A percentile compares a stretch with the other conserved stretches of the same genome.
These are phyloP conservation scores for Avicennia marina DNA, from an alignment of 257 asterid genomes.

Conservation along the genomic window DNA sequence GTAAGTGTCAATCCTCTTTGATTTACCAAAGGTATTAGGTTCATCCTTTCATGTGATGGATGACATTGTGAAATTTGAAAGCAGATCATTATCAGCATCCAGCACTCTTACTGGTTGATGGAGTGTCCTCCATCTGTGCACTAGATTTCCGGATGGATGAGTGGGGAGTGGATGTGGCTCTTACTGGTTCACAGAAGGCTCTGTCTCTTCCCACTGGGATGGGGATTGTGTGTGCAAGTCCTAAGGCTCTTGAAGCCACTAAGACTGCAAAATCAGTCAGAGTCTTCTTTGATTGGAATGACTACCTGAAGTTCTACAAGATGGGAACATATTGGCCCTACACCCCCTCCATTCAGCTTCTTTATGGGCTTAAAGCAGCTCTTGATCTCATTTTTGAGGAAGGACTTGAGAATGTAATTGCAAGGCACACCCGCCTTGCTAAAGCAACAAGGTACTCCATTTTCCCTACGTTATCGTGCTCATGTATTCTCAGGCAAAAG, in stretches of 20 bases:
- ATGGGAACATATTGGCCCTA: slow-evolving; percentile 98
- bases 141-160: slow-evolving; percentile 99
- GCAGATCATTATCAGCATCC: slow-evolving; percentile 94
- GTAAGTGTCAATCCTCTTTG: slow-evolving; percentile 29
- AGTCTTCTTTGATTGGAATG: slow-evolving; percentile 97
- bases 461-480: too few species aligned
- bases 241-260: slow-evolving; percentile 86
- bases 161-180: slow-evolving; percentile 97
- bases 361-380: slow-evolving; percentile 83
- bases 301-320: slow-evolving; percentile 87
- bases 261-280: slow-evolving; percentile 85
- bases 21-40: too few species aligned
- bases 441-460: slow-evolving; percentile 76
- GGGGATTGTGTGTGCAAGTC: slow-evolving; percentile 95
- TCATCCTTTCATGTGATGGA: too few species aligned
- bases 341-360: slow-evolving; percentile 95
- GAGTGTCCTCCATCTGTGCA: slow-evolving; percentile 97
- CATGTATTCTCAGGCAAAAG: too few species aligned
- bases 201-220: slow-evolving; percentile 94
- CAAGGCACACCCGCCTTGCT: slow-evolving; percentile 81
- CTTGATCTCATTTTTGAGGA: slow-evolving; percentile 92
- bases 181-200: slow-evolving; percentile 96
- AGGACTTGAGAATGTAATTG: slow-evolving; percentile 89
- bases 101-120: slow-evolving; percentile 87
- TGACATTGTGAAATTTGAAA: too few species aligned